Conservation (phyloP, 257 asterid genomes). For the Gentiana dahurica region DNA sequence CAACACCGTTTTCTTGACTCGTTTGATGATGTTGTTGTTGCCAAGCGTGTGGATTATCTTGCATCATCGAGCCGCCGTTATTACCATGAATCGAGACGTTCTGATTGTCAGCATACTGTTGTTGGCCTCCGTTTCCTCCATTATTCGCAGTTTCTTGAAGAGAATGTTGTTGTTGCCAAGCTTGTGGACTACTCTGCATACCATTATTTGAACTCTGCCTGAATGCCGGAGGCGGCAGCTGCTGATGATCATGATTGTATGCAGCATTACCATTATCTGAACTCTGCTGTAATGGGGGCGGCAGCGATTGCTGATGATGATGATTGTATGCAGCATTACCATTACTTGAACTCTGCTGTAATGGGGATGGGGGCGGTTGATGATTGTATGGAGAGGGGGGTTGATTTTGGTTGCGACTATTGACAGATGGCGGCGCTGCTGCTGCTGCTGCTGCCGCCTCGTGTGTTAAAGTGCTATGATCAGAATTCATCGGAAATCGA, state of each 20-base stretch:
- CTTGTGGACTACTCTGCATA: conserved; percentile 37
- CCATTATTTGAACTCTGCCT: conserved; percentile 24
- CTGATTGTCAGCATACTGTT: conserved; percentile 19
- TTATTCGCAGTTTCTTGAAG: conserved; percentile 52
- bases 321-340: conserved; percentile 17
- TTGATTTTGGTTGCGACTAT: conserved; percentile 27
- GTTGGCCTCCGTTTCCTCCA: conserved; percentile 24
- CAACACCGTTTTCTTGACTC: conserved; percentile 6
- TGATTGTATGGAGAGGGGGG: conserved; percentile 32
- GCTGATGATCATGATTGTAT: conserved; percentile 11
- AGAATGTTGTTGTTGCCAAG: conserved; percentile 63
- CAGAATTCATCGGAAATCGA: conserved; percentile 65
- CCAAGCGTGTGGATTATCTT: no score
- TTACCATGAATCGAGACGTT: conserved; percentile 9
- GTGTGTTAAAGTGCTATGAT: conserved; percentile 30
- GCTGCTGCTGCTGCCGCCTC: conserved; percentile 15
- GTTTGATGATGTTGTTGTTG: conserved; percentile 10
- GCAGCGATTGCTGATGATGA: conserved; percentile 19
- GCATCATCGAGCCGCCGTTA: no score
- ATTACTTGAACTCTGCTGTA: conserved; percentile 6
- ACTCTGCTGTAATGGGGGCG: conserved; percentile 22
- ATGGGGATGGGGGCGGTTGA: conserved; percentile 20
- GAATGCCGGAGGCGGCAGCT: conserved; percentile 16
- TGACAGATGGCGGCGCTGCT: conserved; percentile 24
- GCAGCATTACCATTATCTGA: conserved; percentile 18